Evolutionary conservation across 2,329 filamentous ascomycete genomes (phyloP).

Genomic region (Xylaria multiplex): DNA sequence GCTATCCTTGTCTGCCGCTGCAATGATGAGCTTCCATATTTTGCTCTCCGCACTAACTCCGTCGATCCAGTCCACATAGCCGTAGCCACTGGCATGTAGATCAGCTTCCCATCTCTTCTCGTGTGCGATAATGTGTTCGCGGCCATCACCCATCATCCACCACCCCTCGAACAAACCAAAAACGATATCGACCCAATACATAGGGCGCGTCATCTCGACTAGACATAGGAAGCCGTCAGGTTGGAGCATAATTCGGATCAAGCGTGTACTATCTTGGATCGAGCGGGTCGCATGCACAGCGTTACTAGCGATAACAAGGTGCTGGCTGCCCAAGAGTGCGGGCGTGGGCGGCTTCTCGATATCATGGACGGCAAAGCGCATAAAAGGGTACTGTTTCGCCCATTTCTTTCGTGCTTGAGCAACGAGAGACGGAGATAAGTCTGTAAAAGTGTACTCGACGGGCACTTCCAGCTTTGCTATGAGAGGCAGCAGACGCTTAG

Average conservation of each 20-base stretch:
- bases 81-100: conserved; percentile 44
- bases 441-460: conserved; percentile 55
- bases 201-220: conserved; percentile 48
- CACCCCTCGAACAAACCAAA: conserved; percentile 54
- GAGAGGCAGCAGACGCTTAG: conserved; percentile 43
- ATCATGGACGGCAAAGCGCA: conserved; percentile 47
- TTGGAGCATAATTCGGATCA: conserved; percentile 40
- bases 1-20: conserved; percentile 32
- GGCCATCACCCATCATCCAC: conserved; percentile 52
- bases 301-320: conserved; percentile 49
- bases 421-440: conserved; percentile 50
- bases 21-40: conserved; percentile 47
- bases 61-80: conserved; percentile 48
- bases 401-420: conserved; percentile 43
- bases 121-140: conserved; percentile 41
- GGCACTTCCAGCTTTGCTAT: conserved; percentile 44
- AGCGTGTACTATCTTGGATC: not conserved
- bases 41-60: conserved; percentile 43
- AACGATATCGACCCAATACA: conserved; percentile 50
- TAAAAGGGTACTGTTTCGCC: conserved; percentile 40
- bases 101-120: conserved; percentile 42
- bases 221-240: conserved; percentile 50
- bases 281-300: conserved; percentile 52
- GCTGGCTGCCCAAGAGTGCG: conserved; percentile 43
- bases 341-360: conserved; percentile 44